These are phyloP conservation scores for Mycosphaerella sp. DNA, from an alignment of 2,329 filamentous ascomycete genomes.

Conservation along the genomic window DNA sequence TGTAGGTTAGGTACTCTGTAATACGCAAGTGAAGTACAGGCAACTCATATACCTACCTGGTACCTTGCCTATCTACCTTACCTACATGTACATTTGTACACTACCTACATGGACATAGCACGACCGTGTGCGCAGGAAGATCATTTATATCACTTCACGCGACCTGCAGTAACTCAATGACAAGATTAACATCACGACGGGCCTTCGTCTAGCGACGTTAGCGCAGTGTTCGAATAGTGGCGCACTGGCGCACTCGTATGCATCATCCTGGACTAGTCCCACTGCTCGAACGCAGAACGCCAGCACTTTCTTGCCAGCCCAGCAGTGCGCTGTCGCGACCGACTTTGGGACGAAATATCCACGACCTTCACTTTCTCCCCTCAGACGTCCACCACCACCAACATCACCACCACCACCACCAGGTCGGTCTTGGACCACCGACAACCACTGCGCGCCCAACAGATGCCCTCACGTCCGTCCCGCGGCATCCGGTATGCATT, in stretches of 20 bases:
- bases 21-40: no score
- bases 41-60: no score
- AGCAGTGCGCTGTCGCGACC: not conserved
- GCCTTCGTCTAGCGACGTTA: not conserved
- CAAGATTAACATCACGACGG: no score
- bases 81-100: no score
- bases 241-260: not conserved
- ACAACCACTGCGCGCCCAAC: not conserved
- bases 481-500: not conserved
- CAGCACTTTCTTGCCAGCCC: not conserved
- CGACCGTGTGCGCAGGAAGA: not conserved
- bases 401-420: not conserved
- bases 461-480: not conserved
- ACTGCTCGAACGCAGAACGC: not conserved
- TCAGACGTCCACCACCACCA: not conserved
- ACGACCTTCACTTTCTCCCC: not conserved
- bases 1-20: no score
- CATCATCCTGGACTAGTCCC: not conserved
- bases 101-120: no score
- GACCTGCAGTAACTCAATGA: not conserved
- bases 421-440: not conserved
- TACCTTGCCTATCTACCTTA: no score
- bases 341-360: not conserved
- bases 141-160: not conserved
- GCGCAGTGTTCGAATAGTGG: not conserved